phyloP scores from a whole-genome alignment of 805 yeast species.

The Grigorovia humatica region DNA sequence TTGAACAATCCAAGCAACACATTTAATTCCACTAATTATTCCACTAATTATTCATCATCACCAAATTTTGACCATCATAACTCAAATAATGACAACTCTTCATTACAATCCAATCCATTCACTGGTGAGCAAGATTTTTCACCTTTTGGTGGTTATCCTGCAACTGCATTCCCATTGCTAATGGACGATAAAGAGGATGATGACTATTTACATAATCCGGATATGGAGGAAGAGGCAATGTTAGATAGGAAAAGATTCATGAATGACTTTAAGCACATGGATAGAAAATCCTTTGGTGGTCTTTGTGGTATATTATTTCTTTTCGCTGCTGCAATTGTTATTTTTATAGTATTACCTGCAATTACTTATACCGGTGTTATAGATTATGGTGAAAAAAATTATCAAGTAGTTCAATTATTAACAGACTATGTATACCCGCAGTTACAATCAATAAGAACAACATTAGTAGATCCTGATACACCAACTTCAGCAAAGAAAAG shows the following conservation, averaged over 20 bases:
- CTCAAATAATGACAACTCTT: slow-evolving; percentile 1
- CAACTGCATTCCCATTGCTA: slow-evolving; percentile 78
- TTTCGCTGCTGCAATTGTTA: slow-evolving; percentile 47
- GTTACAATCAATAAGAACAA: slow-evolving; percentile 41
- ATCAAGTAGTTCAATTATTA: slow-evolving; percentile 28
- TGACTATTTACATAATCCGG: slow-evolving; percentile 93
- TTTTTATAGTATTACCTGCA: slow-evolving; percentile 75
- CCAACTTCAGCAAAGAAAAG: slow-evolving; percentile 41
- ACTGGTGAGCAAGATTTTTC: slow-evolving; percentile 50
- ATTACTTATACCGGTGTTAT: slow-evolving; percentile 71
- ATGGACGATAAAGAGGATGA: slow-evolving; percentile 93
- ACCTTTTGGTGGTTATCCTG: slow-evolving; percentile 97
- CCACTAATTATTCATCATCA: neutral
- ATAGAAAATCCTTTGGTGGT: slow-evolving; percentile 51
- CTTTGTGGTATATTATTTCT: slow-evolving; percentile 49
- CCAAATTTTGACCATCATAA: neutral
- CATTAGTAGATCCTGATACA: slow-evolving; percentile 53
- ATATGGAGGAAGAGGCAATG: slow-evolving; percentile 84
- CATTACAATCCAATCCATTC: slow-evolving; percentile 17
- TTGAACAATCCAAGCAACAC: neutral
- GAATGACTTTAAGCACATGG: slow-evolving; percentile 57
- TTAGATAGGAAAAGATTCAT: slow-evolving; percentile 61
- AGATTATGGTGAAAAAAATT: slow-evolving; percentile 10
- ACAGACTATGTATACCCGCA: slow-evolving; percentile 42
- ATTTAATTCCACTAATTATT: neutral